These are phyloP conservation scores for Madurella fahalii DNA, from an alignment of 2,329 filamentous ascomycete species.

Conservation along the genomic window DNA sequence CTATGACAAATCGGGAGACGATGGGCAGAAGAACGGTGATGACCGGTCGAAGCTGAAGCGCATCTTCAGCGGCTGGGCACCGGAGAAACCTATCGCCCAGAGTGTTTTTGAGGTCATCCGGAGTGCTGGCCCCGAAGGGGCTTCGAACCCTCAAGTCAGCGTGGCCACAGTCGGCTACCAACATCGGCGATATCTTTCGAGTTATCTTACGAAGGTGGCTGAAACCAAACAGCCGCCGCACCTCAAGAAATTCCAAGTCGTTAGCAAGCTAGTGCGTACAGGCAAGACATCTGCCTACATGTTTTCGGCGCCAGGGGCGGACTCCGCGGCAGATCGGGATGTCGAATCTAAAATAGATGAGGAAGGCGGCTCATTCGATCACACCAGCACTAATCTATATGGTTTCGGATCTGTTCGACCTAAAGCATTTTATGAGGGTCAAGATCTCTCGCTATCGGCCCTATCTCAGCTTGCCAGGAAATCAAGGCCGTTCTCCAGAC, in stretches of 20 bases:
- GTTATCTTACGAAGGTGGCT: conserved; percentile 31
- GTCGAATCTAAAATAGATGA: not conserved
- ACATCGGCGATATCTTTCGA: conserved; percentile 36
- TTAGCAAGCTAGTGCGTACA: conserved; percentile 34
- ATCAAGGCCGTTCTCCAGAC: conserved; percentile 8
- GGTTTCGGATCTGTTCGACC: conserved; percentile 22
- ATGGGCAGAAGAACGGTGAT: conserved; percentile 9
- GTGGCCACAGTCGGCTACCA: conserved; percentile 34
- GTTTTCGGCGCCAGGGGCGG: conserved; percentile 29
- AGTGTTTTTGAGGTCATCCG: conserved; percentile 35
- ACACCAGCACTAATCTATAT: not conserved
- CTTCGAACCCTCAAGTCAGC: conserved; percentile 36
- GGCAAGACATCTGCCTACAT: conserved; percentile 42
- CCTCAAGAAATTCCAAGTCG: conserved; percentile 38
- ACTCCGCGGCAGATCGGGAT: not conserved
- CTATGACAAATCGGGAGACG: conserved; percentile 17
- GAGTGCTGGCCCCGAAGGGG: conserved; percentile 31
- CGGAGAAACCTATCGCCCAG: conserved; percentile 34
- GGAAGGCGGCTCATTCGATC: not conserved
- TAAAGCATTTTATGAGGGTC: conserved; percentile 11
- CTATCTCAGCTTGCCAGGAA: conserved; percentile 19
- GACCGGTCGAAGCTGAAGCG: conserved; percentile 17
- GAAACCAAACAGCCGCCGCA: conserved; percentile 38
- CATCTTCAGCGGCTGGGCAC: conserved; percentile 29
- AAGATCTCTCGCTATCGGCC: conserved; percentile 19